phyloP scores from a whole-genome alignment of 306 rosid species.

The Crotalaria pallida region DNA sequence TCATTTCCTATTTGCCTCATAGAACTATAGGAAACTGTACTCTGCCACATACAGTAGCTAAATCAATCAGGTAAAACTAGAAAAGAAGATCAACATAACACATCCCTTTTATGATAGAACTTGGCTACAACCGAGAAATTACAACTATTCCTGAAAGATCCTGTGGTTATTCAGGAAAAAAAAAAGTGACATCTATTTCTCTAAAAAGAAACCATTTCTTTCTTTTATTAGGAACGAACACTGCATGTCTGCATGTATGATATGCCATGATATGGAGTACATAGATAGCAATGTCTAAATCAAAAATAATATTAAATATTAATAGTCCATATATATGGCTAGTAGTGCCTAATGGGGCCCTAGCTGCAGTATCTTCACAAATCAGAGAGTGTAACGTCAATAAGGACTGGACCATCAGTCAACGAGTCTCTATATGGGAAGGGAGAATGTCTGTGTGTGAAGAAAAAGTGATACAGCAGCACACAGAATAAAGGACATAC shows the following conservation, averaged over 20 bases:
- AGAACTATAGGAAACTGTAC: not conserved
- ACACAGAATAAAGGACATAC: no score
- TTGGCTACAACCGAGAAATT: not conserved
- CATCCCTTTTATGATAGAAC: constrained; percentile 14
- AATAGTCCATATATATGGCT: no score
- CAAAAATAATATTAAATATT: not conserved
- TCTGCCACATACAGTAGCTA: not conserved
- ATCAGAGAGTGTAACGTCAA: no score
- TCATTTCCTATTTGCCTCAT: not conserved
- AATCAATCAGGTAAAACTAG: constrained; percentile 14
- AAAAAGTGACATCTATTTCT: not conserved
- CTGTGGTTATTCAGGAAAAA: not conserved
- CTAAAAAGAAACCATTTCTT: not conserved
- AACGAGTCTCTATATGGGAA: no score
- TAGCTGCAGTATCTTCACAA: no score
- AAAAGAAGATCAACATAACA: constrained; percentile 12
- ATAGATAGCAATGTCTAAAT: not conserved
- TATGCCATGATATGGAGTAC: no score
- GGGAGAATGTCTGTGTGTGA: no score
- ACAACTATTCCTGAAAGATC: not conserved
- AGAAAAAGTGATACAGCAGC: no score
- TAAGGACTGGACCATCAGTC: no score
- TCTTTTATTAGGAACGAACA: not conserved
- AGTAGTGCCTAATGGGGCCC: no score
- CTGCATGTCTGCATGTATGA: not conserved